Evolutionary conservation across 1,284 basidiomycete genomes (phyloP), one percentile per base, ranked within the genome.

Genomic region (Limonomyces culmigenus): DNA sequence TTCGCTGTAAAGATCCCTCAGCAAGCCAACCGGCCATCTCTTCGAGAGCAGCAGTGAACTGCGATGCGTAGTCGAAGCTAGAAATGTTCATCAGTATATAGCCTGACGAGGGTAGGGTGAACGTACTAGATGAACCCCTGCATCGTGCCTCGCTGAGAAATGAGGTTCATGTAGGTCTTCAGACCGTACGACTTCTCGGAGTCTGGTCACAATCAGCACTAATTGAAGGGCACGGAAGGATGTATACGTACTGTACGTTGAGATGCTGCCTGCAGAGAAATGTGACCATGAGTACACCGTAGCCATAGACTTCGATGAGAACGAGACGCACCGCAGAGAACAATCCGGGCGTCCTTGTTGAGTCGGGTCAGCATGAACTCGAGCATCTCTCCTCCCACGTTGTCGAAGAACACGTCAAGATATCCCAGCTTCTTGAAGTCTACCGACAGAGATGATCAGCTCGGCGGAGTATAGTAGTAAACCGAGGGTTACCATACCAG

Each of bases 111-210:
- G 35, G 31, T 23, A 10, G 8, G 20, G 11, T 32, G 11, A 11
- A 48, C 70, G 33, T 50, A 80, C 74, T 87, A 69, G 46, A 92
- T 67, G 58, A 93, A 93, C 5, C 88, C 89, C 53, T 84, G 60
- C 2, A 92, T 70, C 30, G 61, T 76, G 13, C 78, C 84, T 31
- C 85, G 68, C 54, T 80, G 76, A 0, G 68, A 53, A 48, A 93
- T 87, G 38, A 93, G 59, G 42, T 63, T 67, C 23, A 63, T 44
- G 46, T 83, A 83, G 30, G 63, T 62, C 38, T 64, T 58, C 11
- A 83, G 56, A 11, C 77, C 77, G 39, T 60, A 63, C 3, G 76
- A 72, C 41, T 62, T 67, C 4, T 52, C 35, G n/a, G n/a, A n/a
- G n/a, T n/a, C n/a, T n/a, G n/a, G n/a, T n/a, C n/a, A n/a, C n/a